Evolutionary conservation across 768 basidiomycete species (phyloP).

Genomic region (Boletus subparvulus): DNA sequence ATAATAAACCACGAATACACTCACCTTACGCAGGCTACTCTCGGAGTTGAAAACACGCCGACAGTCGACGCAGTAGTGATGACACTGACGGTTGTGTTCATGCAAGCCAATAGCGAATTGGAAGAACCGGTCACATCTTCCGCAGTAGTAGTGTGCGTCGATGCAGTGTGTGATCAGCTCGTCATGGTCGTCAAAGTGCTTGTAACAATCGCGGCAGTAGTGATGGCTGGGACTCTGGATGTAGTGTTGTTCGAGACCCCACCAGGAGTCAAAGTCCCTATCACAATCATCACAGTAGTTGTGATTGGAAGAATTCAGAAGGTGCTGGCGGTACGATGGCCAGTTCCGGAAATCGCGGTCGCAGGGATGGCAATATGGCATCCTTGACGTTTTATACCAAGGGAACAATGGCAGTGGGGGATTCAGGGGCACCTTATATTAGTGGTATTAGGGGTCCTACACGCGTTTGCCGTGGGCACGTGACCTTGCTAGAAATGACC

Average conservation of each 20-base stretch:
- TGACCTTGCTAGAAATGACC: constrained; percentile 12
- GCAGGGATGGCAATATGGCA: constrained; percentile 23
- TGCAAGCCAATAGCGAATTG: constrained; percentile 37
- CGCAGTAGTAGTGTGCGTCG: constrained; percentile 45
- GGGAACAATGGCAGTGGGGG: no score
- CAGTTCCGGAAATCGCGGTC: constrained; percentile 35
- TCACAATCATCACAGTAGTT: constrained; percentile 47
- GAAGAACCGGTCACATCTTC: constrained; percentile 43
- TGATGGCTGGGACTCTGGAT: constrained; percentile 47
- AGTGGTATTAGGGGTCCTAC: constrained; percentile 26
- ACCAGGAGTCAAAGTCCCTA: constrained; percentile 41
- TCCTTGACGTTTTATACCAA: no score
- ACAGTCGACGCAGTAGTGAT: constrained; percentile 47
- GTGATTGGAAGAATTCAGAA: constrained; percentile 38
- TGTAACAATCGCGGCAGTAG: constrained; percentile 55
- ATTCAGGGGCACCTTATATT: neutral
- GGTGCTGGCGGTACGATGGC: constrained; percentile 37
- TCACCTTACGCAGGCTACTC: constrained; percentile 13
- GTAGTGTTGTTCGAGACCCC: constrained; percentile 49
- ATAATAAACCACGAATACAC: neutral
- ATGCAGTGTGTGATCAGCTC: constrained; percentile 44
- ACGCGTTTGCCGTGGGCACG: constrained; percentile 29
- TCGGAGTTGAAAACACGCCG: constrained; percentile 39
- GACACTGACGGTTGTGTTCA: constrained; percentile 49
- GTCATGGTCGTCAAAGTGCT: constrained; percentile 37